Percentiles rank a stretch among this genome's conserved stretches.
These are phyloP conservation scores for Suhomyces kilbournensis DNA, from an alignment of 805 yeast genomes.

Conservation along the genomic window DNA sequence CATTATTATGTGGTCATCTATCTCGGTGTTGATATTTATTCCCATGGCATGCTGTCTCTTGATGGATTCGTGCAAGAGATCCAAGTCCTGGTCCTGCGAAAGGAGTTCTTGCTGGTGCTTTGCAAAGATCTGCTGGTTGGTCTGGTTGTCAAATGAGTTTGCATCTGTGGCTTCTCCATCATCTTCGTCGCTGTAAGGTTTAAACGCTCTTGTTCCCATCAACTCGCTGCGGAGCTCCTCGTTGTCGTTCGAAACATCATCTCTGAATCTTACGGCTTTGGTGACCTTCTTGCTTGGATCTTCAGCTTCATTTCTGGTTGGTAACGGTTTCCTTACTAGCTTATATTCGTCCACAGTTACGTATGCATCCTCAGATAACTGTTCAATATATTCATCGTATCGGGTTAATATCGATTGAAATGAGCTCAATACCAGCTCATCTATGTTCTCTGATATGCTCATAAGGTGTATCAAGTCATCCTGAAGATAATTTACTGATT, in stretches of 20 bases:
- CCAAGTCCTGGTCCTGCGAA: constrained; percentile 37
- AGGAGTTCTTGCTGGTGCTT: constrained; percentile 40
- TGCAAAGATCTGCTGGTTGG: constrained; percentile 41
- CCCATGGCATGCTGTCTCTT: constrained; percentile 41
- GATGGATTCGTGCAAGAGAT: constrained; percentile 31
- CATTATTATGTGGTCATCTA: constrained; percentile 41
- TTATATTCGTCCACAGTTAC: constrained; percentile 32
- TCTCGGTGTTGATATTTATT: constrained; percentile 32
- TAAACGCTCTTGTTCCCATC: constrained; percentile 34
- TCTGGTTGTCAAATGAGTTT: constrained; percentile 23
- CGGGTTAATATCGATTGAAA: constrained; percentile 11
- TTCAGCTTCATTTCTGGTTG: constrained; percentile 6
- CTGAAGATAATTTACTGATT: constrained; percentile 27
- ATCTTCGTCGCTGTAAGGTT: constrained; percentile 36
- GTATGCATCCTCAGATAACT: constrained; percentile 23
- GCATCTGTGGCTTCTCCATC: constrained; percentile 9
- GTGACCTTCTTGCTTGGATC: constrained; percentile 3
- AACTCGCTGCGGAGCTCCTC: constrained; percentile 25
- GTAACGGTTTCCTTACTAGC: constrained; percentile 11
- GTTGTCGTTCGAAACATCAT: constrained; percentile 15
- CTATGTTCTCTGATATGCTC: background rate
- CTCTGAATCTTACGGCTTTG: constrained; percentile 40
- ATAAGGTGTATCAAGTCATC: constrained; percentile 20
- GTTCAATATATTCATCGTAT: constrained; percentile 17
- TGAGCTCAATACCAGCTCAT: constrained; percentile 1